Evolutionary conservation across 2,329 filamentous ascomycete genomes (phyloP).

Genomic region (Phialophora macrospora): DNA sequence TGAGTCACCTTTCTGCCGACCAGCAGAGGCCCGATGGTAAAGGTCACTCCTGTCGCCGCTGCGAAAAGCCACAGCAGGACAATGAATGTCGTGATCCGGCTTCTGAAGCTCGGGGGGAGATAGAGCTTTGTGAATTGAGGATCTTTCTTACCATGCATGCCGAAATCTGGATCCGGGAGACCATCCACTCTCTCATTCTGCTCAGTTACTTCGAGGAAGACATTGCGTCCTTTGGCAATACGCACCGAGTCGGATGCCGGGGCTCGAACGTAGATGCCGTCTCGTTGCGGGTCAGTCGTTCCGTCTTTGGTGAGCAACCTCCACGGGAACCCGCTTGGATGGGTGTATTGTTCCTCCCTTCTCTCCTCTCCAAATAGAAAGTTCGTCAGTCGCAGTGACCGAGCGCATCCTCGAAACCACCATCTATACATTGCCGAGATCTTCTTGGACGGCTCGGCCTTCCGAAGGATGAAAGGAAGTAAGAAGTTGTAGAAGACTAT

Average conservation of each 20-base stretch:
- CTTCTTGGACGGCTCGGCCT: slow-evolving; percentile 82
- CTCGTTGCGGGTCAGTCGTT: slow-evolving; percentile 44
- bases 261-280: slow-evolving; percentile 86
- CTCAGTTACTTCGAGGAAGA: slow-evolving; percentile 78
- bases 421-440: slow-evolving; percentile 87
- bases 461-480: slow-evolving; percentile 82
- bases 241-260: slow-evolving; percentile 94
- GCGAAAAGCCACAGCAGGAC: slow-evolving; percentile 92
- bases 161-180: slow-evolving; percentile 57
- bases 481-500: slow-evolving; percentile 96
- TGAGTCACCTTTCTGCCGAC: slow-evolving; percentile 81
- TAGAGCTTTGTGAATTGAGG: slow-evolving; percentile 74
- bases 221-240: slow-evolving; percentile 79
- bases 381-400: slow-evolving; percentile 78
- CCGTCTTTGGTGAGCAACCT: slow-evolving; percentile 31
- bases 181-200: slow-evolving; percentile 69
- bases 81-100: slow-evolving; percentile 83
- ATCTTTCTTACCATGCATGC: slow-evolving; percentile 65
- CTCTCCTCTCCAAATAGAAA: slow-evolving; percentile 88
- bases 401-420: slow-evolving; percentile 92
- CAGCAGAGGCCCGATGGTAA: slow-evolving; percentile 84
- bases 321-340: slow-evolving; percentile 63
- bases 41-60: slow-evolving; percentile 79
- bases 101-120: slow-evolving; percentile 80
- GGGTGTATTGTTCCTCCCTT: slow-evolving; percentile 71